Base-by-base conservation (phyloP, 306 rosid genomes). In the Castanospermum australe region DNA sequence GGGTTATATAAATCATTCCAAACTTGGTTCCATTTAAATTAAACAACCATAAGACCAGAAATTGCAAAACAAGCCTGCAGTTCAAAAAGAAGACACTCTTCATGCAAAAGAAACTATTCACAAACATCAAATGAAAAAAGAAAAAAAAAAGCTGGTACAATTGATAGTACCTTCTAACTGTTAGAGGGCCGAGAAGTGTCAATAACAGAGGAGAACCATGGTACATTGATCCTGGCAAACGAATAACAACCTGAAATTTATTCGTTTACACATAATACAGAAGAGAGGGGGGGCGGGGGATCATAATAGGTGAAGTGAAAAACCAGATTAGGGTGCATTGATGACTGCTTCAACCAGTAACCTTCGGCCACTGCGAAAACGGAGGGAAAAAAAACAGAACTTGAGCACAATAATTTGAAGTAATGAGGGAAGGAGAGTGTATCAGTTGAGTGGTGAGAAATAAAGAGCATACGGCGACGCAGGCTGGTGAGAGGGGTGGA, bases 401-500 rank as follows among this genome's bases (percentile, higher is more conserved):
- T 28, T 28, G 32, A 28, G 32, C 3, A 28, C 2, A 28, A 28
- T 28, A n/a, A n/a, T n/a, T n/a, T n/a, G n/a, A n/a, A n/a, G n/a
- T n/a, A n/a, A n/a, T n/a, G 24, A 59, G 11, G 30, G 0, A 20
- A 36, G 57, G 56, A 21, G 60, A 39, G 32, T 28, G 32, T 11
- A 28, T 28, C 3, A 3, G 32, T 20, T 44, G n/a, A 39, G n/a
- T n/a, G n/a, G 30, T 5, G 66, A 60, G 25, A 41, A 18, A 33
- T 33, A n/a, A n/a, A n/a, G 70, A 77, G 83, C 73, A 18, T 88
- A 95, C 98, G 75, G 78, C 96, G 98, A 24, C 89, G 96, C 51
- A 95, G 82, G 83, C 98, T 95, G 76, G 99, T 93, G 84, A 93
- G 88, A 64, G 99, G 96, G 1, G 99, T 95, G 75, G 97, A 88